Evolutionary conservation across 768 basidiomycete genomes (phyloP).

Genomic region (Pleurotus sapidus): DNA sequence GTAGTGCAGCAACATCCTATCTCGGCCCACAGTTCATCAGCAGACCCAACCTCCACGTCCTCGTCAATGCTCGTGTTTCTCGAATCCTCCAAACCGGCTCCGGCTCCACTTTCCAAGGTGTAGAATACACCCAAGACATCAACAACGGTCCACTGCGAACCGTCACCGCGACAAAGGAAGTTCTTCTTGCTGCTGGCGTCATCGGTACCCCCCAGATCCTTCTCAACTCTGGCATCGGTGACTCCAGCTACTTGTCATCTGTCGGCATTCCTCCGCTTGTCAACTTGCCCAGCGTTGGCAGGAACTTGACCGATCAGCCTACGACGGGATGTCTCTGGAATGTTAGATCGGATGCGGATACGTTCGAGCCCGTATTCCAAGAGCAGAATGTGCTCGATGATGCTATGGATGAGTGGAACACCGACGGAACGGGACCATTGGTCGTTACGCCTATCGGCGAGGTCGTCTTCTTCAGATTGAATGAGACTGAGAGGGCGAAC

Average conservation of each 20-base stretch:
- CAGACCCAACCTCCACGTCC: constrained; percentile 26
- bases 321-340: background rate
- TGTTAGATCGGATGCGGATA: background rate
- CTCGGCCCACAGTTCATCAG: constrained; percentile 18
- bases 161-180: constrained; percentile 23
- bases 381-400: background rate
- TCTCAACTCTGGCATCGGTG: constrained; percentile 22
- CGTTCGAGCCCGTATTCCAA: constrained; percentile 1
- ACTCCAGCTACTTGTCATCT: constrained; percentile 11
- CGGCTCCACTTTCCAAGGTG: constrained; percentile 17
- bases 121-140: constrained; percentile 15
- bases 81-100: constrained; percentile 18
- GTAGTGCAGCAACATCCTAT: constrained; percentile 28
- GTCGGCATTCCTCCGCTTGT: constrained; percentile 13
- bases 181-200: constrained; percentile 29
- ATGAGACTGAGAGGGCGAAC: constrained; percentile 8
- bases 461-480: constrained; percentile 10
- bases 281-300: constrained; percentile 18
- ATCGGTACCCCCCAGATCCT: constrained; percentile 24
- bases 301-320: constrained; percentile 18
- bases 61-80: constrained; percentile 25
- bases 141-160: background rate
- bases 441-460: background rate
- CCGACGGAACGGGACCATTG: constrained; percentile 14
- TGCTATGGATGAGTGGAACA: constrained; percentile 13